Evolutionary conservation across 2,329 filamentous ascomycete species (phyloP), one percentile per base, ranked within the genome.

Genomic region (Neofusicoccum laricinum): DNA sequence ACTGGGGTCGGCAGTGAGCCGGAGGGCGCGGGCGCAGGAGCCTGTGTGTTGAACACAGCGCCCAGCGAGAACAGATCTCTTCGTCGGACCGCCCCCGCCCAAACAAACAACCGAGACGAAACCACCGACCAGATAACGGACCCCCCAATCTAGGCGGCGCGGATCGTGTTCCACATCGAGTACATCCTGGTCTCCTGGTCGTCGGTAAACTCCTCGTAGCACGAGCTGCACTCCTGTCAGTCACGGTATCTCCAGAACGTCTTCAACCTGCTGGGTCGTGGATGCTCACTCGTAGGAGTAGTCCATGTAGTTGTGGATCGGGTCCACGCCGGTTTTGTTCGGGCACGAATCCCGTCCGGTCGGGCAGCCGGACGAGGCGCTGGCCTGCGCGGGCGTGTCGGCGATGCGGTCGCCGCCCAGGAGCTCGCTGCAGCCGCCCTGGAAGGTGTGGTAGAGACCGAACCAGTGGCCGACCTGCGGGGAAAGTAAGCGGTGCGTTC

Each of bases 391-490:
- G 17, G 74, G 68, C 2, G 74, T 76, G 45, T 30, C 25, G 4
- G 25, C 25, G 7, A 30, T 30, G 25, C 25, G 25, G 25, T 30
- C 25, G 5, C 25, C 25, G 25, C 25, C 25, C 4, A 21, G 32
- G 10, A 50, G 17, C 38, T 67, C 79, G 2, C 71, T 71, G 76
- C 79, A 82, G 66, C 80, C 74, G 17, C 80, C 79, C 65, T 81
- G 79, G 66, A 82, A 82, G 2, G 77, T 78, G 67, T 82, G 80
- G 55, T 81, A 68, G 14, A 82, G 69, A 4, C 80, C 79, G 32
- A 82, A 67, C 80, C 80, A 82, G 69, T 82, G 80, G 2, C 80
- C 80, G 4, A 77, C 78, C 69, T 82, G 17, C n/a, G 19, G 38
- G 21, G 40, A 43, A 19, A n/a, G 41, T 45, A 8, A 45, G 41